Base-by-base conservation (phyloP, 495 filamentous ascomycete species). In the Peziza echinospora region DNA sequence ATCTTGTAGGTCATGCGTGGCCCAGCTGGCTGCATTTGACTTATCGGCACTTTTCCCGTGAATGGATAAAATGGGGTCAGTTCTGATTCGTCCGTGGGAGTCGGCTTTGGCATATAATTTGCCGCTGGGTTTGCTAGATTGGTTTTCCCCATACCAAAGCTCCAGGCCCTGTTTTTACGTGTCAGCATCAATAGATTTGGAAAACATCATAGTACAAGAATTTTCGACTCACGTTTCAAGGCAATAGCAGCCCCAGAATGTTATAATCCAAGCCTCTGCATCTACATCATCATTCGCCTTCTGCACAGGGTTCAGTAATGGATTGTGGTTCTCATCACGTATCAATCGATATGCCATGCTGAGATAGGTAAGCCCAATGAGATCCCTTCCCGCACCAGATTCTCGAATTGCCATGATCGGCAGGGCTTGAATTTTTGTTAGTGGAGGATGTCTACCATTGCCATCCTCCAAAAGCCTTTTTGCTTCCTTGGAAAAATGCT, bases 401-500 rank as follows among this genome's bases (percentile, higher is more conserved):
- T 77, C 73, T 30, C 73, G 63, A 26, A 76, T 71, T 21, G 73
- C 74, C 78, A 91, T 80, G 48, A 91, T 68, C 4, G 76, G 74
- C 21, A 87, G 59, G 0, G 82, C 80, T 60, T 87, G 83, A 30
- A 85, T 76, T 2, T 78, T 84, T 5, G 82, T 87, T 19, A 87
- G 61, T 0, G 65, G 70, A 16, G 23, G 22, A 2, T 42, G 43
- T n/a, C n/a, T 34, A 8, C 21, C 41, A 3, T 43, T 43, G 13
- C 21, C 41, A 11, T 43, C 41, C 34, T 72, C 58, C 7, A 82
- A 64, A 5, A 85, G 61, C 21, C 64, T 62, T 47, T 75, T 65
- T 21, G 75, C 73, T 54, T 79, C 75, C 24, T 67, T 68, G 52
- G 83, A 82, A 59, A 87, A 87, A 50, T 77, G 68, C 44, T 80